Evolutionary conservation across 2,329 filamentous ascomycete genomes (phyloP).

Genomic region (Alternaria tenuissima): DNA sequence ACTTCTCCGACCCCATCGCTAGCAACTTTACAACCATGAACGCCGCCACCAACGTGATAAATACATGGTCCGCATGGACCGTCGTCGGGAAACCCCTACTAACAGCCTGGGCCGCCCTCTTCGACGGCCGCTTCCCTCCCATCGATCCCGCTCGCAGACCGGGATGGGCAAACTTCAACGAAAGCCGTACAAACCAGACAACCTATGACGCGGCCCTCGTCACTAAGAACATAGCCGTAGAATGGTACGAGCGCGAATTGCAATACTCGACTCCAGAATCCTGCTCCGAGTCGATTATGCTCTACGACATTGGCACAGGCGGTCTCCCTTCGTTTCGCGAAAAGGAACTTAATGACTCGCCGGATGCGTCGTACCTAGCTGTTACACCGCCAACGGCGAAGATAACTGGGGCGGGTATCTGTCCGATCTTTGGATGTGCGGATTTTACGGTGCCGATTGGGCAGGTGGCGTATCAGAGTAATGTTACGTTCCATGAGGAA

Average conservation of each 20-base stretch:
- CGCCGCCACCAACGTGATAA: constrained; percentile 41
- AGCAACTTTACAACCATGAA: constrained; percentile 44
- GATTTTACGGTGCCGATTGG: constrained; percentile 56
- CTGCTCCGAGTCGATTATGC: constrained; percentile 53
- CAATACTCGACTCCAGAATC: constrained; percentile 50
- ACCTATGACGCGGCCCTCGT: constrained; percentile 29
- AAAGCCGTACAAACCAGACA: constrained; percentile 26
- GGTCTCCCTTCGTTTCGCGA: constrained; percentile 54
- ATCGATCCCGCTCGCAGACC: constrained; percentile 49
- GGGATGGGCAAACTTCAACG: constrained; percentile 40
- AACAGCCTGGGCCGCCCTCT: constrained; percentile 42
- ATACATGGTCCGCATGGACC: constrained; percentile 46
- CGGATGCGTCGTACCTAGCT: constrained; percentile 45
- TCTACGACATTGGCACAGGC: constrained; percentile 56
- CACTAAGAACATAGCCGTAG: constrained; percentile 46
- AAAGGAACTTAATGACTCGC: constrained; percentile 42
- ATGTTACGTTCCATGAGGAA: constrained; percentile 52
- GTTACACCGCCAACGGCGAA: constrained; percentile 39
- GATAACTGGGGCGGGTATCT: constrained; percentile 47
- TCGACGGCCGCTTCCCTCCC: constrained; percentile 52
- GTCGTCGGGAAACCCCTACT: constrained; percentile 46
- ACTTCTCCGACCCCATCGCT: constrained; percentile 32
- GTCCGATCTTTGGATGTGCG: constrained; percentile 51
- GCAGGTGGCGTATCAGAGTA: constrained; percentile 52
- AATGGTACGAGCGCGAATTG: constrained; percentile 51